These are phyloP conservation scores for Xylaria palmicola DNA, from an alignment of 495 filamentous ascomycete species.

Conservation along the genomic window DNA sequence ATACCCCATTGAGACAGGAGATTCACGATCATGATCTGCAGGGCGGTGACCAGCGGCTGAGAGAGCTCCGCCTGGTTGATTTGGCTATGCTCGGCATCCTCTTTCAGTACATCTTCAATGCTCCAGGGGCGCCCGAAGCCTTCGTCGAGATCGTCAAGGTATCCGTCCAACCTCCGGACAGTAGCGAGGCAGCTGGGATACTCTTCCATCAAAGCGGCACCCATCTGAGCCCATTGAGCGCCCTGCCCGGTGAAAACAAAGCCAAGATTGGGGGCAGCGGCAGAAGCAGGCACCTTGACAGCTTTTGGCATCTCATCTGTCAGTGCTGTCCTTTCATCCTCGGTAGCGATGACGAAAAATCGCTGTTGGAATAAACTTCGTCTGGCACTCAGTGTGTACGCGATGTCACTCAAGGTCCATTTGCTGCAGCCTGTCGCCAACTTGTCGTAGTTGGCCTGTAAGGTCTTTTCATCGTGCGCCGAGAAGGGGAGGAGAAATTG, in stretches of 20 bases:
- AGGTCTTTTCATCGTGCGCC: not conserved
- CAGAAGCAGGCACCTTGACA: not conserved
- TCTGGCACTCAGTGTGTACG: conserved; percentile 38
- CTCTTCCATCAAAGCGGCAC: conserved; percentile 29
- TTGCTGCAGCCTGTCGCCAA: not conserved
- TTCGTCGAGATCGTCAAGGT: conserved; percentile 30
- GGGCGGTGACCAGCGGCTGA: not conserved
- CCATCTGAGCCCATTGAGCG: conserved; percentile 54
- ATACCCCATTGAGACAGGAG: conserved; percentile 46
- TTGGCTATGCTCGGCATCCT: not conserved
- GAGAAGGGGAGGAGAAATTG: not conserved
- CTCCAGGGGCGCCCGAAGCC: conserved; percentile 18
- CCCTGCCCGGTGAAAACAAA: conserved; percentile 45
- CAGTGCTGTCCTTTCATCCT: not conserved
- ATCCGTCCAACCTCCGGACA: conserved; percentile 27
- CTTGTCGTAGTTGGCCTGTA: not conserved
- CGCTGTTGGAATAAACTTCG: conserved; percentile 33
- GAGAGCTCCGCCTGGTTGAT: not conserved
- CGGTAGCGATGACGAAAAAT: conserved; percentile 1
- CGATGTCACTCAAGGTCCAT: conserved; percentile 18
- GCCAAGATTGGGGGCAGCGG: not conserved
- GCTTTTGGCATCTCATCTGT: not conserved
- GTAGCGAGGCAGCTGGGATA: conserved; percentile 25
- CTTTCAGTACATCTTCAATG: not conserved
- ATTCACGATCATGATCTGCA: conserved; percentile 14